Base-by-base conservation (phyloP, 202 grass and related monocot genomes). In the Panicum virgatum region DNA sequence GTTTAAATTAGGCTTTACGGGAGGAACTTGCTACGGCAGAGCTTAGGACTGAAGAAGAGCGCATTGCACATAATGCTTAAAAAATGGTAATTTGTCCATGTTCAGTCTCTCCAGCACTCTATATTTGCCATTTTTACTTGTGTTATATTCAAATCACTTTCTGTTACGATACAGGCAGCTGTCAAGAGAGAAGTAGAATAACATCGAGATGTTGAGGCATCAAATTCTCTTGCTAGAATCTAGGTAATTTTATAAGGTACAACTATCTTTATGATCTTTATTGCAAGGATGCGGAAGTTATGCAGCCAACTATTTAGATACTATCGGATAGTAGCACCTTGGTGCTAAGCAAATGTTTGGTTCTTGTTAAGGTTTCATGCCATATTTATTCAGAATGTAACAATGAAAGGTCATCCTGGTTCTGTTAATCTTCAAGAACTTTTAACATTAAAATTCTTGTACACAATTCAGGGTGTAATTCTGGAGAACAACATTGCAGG, bases 211-310 rank as follows among this genome's bases (percentile, higher is more conserved):
- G 93, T 99, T 13, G 96, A 99, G 78, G 93, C 96, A 73, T 99
- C 96, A 76, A 99, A 94, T 87, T 93, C 96, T 82, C 93, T 99
- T 86, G 96, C 96, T 87, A 96, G 96, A 93, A 96, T 96, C 71
- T 93, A 99, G 92, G 96, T 99, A 94, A 86, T 86, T 72, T 85
- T 75, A 77, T 40, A 85, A 85, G 76, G 82, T 89, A 68, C 81
- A 82, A 68, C 46, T 86, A 51, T 81, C 61, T 68, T 39, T 39
- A 58, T 80, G 46, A 34, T 77, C 42, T 73, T 45, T 61, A 25
- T 61, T 60, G 68, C 11, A 43, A 76, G 9, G 20, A 83, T 82
- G 42, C 46, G 45, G 47, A 83, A 81, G 32, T 74, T 81, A 65
- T 51, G 16, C 43, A 75, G 12, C 45, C 16, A 43, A 60, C 38